Percentiles rank a stretch among this genome's conserved stretches.
Conservation (phyloP, 441 rosid species). For the Populus hybrid region DNA sequence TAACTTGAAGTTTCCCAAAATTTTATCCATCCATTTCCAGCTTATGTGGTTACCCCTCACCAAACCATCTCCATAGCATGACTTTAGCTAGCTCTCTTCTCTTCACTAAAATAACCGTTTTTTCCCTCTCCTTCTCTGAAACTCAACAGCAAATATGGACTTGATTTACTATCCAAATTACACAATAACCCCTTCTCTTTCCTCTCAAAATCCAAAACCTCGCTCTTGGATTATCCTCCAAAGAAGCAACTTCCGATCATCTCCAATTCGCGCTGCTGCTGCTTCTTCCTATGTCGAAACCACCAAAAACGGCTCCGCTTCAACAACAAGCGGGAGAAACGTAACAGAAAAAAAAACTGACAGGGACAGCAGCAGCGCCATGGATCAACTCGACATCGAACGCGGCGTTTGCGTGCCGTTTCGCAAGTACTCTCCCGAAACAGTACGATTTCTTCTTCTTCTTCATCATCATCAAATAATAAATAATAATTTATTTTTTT, state of each 20-base stretch:
- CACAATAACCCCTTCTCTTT: conserved; percentile 19
- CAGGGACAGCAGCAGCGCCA: conserved; percentile 34
- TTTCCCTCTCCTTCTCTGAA: not conserved
- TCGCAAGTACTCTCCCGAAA: conserved; percentile 93
- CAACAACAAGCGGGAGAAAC: conserved; percentile 2
- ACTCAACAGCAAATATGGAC: conserved; percentile 28
- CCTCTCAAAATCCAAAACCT: conserved; percentile 8
- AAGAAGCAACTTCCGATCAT: conserved; percentile 19
- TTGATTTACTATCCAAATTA: conserved; percentile 31
- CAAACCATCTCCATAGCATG: not conserved
- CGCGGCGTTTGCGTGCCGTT: conserved; percentile 95
- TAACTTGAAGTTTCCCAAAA: not conserved
- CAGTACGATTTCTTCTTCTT: conserved; percentile 45
- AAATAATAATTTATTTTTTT: not conserved
- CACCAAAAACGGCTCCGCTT: conserved; percentile 11
- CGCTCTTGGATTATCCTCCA: conserved; percentile 11
- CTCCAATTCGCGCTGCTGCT: conserved; percentile 22
- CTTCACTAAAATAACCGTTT: conserved; percentile 8
- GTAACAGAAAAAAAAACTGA: conserved; percentile 13
- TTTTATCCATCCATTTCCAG: not conserved
- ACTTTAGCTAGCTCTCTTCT: not conserved
- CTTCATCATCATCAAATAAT: too few relatives aligned
- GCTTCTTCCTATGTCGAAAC: conserved; percentile 18
- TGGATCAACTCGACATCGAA: conserved; percentile 90
- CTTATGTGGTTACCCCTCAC: not conserved